Conservation (phyloP, 345 rosid species). For the Gossypium anomalum region DNA sequence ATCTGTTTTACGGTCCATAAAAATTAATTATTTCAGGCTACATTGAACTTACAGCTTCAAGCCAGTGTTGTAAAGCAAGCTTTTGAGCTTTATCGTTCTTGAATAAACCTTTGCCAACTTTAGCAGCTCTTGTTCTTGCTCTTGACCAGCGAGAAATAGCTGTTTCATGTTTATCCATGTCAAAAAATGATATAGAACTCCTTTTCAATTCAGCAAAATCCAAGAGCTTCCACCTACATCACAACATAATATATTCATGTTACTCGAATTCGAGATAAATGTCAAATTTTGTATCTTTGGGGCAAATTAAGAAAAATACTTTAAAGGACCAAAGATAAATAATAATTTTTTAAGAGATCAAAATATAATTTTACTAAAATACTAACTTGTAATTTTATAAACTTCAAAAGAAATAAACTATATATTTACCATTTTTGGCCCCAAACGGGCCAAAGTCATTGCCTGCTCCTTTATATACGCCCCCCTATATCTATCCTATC, state of each 20-base stretch:
- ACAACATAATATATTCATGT: conserved; percentile 14
- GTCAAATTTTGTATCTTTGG: neutral
- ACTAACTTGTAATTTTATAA: no score
- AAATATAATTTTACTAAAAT: no score
- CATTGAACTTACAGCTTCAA: conserved; percentile 77
- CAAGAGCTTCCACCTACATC: conserved; percentile 78
- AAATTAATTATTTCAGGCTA: no score
- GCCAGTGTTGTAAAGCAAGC: conserved; percentile 96
- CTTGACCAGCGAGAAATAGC: conserved; percentile 96
- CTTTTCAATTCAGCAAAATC: conserved; percentile 83
- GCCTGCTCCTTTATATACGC: no score
- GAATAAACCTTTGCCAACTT: conserved; percentile 91
- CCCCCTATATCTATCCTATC: no score
- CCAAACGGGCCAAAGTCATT: no score
- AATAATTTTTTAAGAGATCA: no score
- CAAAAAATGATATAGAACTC: conserved; percentile 87
- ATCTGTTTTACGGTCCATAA: no score
- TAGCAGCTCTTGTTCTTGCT: conserved; percentile 90
- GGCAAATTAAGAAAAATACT: no score
- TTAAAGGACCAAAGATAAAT: no score
- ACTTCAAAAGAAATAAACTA: no score
- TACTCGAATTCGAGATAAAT: neutral
- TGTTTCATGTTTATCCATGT: conserved; percentile 82
- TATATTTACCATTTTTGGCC: no score
- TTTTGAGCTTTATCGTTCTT: conserved; percentile 87